A percentile compares a stretch with the other conserved stretches of the same genome.
These are phyloP conservation scores for Cerioporus squamosus DNA, from an alignment of 1,284 basidiomycete genomes.

Conservation along the genomic window DNA sequence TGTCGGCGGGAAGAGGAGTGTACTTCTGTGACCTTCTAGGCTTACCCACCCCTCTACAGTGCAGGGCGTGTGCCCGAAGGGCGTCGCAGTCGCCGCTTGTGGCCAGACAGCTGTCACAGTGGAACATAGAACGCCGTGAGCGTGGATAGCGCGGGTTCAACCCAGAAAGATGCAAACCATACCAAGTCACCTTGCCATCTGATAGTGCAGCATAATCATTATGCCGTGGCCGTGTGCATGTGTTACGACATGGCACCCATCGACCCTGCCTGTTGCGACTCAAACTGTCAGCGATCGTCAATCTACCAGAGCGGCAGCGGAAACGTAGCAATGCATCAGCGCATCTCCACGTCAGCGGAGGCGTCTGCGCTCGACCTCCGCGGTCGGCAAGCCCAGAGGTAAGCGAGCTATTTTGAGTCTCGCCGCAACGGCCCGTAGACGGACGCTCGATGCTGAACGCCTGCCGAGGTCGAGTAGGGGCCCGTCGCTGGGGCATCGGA, in stretches of 20 bases:
- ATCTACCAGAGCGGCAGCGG: too few relatives aligned
- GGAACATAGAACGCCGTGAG: conserved; percentile 3
- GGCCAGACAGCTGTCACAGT: background rate
- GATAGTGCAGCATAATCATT: too few relatives aligned
- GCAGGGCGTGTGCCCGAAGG: background rate
- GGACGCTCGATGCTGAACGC: background rate
- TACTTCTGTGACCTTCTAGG: too few relatives aligned
- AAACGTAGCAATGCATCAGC: too few relatives aligned
- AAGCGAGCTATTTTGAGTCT: background rate
- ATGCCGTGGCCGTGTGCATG: too few relatives aligned
- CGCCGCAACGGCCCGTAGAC: background rate
- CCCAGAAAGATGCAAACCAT: background rate
- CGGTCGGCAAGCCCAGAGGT: background rate
- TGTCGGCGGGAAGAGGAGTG: too few relatives aligned
- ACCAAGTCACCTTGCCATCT: too few relatives aligned
- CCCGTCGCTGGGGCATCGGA: background rate
- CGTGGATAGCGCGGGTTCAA: conserved; percentile 7
- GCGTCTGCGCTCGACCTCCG: background rate
- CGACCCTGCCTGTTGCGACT: background rate
- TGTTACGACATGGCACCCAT: background rate
- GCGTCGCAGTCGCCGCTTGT: background rate
- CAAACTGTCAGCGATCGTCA: background rate
- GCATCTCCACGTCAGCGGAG: background rate
- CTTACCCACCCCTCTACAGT: too few relatives aligned
- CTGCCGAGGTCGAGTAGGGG: too few relatives aligned